Evolutionary conservation across 345 rosid genomes (phyloP).

Genomic region (Pugionium cornutum): DNA sequence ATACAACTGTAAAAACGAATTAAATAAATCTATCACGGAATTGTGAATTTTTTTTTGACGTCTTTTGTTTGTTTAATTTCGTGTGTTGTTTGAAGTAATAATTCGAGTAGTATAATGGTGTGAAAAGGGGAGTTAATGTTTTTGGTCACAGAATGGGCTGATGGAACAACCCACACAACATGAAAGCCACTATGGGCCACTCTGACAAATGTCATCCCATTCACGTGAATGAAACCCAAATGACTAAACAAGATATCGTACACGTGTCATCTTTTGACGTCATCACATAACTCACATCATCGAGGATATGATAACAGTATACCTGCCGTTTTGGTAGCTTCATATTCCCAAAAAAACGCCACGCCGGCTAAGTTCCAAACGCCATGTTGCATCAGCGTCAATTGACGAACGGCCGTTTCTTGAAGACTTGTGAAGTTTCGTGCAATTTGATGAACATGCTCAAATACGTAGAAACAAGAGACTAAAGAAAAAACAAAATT

Average conservation of each 20-base stretch:
- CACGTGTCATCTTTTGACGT: conserved; percentile 16
- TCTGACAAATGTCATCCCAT: conserved; percentile 22
- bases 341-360: too few species aligned
- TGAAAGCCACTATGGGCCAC: conserved; percentile 27
- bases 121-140: conserved; percentile 28
- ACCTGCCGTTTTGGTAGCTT: too few species aligned
- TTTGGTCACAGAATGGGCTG: conserved; percentile 35
- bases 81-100: neutral
- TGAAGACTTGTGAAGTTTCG: too few species aligned
- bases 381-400: too few species aligned
- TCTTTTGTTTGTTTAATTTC: neutral
- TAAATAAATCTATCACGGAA: neutral
- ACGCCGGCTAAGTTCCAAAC: too few species aligned
- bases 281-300: neutral
- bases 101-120: neutral
- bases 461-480: neutral
- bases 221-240: conserved; percentile 27
- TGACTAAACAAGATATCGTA: conserved; percentile 6
- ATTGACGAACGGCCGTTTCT: too few species aligned
- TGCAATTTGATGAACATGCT: too few species aligned
- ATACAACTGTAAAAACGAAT: neutral
- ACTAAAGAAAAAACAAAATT: neutral
- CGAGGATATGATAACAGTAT: too few species aligned
- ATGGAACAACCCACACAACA: conserved; percentile 18
- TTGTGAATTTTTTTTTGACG: neutral